Percentiles rank a stretch among this genome's conserved stretches.
These are phyloP conservation scores for Tetracladium marchalianum DNA, from an alignment of 495 filamentous ascomycete genomes.

Conservation along the genomic window DNA sequence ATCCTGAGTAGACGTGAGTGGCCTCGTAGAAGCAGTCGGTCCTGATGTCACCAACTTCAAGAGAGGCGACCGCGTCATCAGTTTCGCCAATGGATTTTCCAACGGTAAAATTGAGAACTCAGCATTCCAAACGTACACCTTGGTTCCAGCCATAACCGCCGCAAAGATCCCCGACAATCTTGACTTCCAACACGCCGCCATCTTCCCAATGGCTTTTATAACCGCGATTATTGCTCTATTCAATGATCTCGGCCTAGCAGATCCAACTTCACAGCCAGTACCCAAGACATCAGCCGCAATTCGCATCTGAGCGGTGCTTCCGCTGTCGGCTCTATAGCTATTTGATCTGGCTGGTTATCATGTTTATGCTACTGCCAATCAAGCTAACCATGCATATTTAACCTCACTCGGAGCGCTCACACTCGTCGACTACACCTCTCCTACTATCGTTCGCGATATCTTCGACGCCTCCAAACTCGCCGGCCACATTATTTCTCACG, in stretches of 20 bases:
- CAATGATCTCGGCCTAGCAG: constrained; percentile 25
- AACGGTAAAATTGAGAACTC: neutral
- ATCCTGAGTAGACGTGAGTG: constrained; percentile 25
- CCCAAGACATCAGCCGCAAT: constrained; percentile 4
- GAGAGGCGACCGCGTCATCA: constrained; percentile 34
- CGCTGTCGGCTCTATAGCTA: constrained; percentile 13
- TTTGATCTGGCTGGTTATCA: constrained; percentile 24
- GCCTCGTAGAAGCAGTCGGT: constrained; percentile 33
- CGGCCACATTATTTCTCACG: constrained; percentile 28
- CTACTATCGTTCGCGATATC: constrained; percentile 5
- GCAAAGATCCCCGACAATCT: constrained; percentile 36
- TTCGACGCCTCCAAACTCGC: constrained; percentile 25
- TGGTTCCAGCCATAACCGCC: constrained; percentile 25
- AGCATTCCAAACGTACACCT: constrained; percentile 39
- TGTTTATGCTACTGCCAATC: constrained; percentile 44
- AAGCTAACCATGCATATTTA: constrained; percentile 42
- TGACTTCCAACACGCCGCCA: constrained; percentile 34
- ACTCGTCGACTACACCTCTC: constrained; percentile 13
- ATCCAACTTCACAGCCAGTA: constrained; percentile 15
- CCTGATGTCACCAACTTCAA: constrained; percentile 29
- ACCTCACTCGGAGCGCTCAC: constrained; percentile 43
- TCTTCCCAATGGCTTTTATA: constrained; percentile 42
- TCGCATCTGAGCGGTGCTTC: constrained; percentile 18
- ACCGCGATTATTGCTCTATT: constrained; percentile 46
- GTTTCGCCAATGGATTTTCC: constrained; percentile 8